Percentiles rank a stretch among this genome's conserved stretches.
Evolutionary conservation across 768 basidiomycete genomes (phyloP).

Genomic region (Pleurotus salmoneostramineus): DNA sequence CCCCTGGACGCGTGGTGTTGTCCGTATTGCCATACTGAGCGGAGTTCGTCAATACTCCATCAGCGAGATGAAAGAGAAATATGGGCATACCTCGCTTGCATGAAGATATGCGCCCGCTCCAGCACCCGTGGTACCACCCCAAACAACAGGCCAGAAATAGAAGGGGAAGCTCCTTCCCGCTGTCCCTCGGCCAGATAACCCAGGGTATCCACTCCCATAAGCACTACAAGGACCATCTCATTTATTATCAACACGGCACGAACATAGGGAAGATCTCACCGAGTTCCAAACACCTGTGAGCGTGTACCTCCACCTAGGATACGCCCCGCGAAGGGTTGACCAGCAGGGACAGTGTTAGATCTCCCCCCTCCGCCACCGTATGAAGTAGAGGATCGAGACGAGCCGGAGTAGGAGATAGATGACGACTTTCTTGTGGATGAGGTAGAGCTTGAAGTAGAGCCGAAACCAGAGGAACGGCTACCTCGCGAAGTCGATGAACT

Average conservation of each 20-base stretch:
- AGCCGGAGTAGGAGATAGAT: slow-evolving; percentile 6
- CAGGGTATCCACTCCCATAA: slow-evolving; percentile 68
- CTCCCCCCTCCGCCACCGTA: slow-evolving; percentile 27
- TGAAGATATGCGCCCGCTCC: slow-evolving; percentile 20
- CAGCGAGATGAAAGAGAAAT: not conserved
- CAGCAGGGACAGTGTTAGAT: slow-evolving; percentile 32
- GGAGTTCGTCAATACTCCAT: not conserved
- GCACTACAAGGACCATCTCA: slow-evolving; percentile 23
- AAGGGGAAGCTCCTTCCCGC: slow-evolving; percentile 54
- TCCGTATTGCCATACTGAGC: slow-evolving; percentile 41
- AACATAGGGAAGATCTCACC: slow-evolving; percentile 23
- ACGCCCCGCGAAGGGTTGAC: slow-evolving; percentile 44
- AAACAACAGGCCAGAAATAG: slow-evolving; percentile 62
- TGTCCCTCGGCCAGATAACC: slow-evolving; percentile 40
- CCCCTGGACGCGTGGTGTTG: slow-evolving; percentile 45
- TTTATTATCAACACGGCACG: slow-evolving; percentile 1
- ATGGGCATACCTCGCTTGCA: slow-evolving; percentile 34
- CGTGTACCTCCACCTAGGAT: slow-evolving; percentile 50
- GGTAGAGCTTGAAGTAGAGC: not conserved
- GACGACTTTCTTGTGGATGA: slow-evolving; percentile 10
- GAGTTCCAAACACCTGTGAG: slow-evolving; percentile 36
- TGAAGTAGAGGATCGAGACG: slow-evolving; percentile 18
- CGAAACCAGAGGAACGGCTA: slow-evolving; percentile 9
- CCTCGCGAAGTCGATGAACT: slow-evolving; percentile 10
- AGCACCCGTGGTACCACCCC: slow-evolving; percentile 28